Conservation (phyloP, 73 alveolate genomes). For the Blepharisma japonicum region DNA sequence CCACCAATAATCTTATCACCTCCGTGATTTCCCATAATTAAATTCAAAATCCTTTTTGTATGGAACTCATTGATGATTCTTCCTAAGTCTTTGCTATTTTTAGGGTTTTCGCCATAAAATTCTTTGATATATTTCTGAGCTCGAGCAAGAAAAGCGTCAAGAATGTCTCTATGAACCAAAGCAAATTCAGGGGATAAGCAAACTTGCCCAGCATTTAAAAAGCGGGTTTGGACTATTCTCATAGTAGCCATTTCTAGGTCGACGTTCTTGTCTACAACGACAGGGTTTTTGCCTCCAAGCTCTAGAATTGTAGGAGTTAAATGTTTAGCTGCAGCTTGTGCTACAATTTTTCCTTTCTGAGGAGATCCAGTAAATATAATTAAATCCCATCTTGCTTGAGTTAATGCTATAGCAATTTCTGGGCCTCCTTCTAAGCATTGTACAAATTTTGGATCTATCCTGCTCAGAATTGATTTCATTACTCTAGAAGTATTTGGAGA, state of each 20-base stretch:
- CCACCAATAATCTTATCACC: conserved; percentile 78
- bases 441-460: conserved; percentile 60
- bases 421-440: conserved; percentile 72
- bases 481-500: conserved; percentile 79
- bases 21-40: conserved; percentile 60
- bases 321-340: conserved; percentile 82
- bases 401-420: conserved; percentile 71
- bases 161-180: conserved; percentile 61
- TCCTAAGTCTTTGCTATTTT: conserved; percentile 61
- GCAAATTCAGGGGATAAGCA: conserved; percentile 91
- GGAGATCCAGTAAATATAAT: conserved; percentile 91
- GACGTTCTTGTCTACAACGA: conserved; percentile 81
- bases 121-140: conserved; percentile 47
- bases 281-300: conserved; percentile 92
- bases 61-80: conserved; percentile 70
- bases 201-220: conserved; percentile 80
- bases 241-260: conserved; percentile 73
- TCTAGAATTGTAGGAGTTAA: conserved; percentile 85
- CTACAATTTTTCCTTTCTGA: conserved; percentile 83
- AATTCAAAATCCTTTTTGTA: conserved; percentile 62
- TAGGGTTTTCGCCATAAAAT: conserved; percentile 75
- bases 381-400: conserved; percentile 70
- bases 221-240: conserved; percentile 88
- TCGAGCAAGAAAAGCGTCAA: conserved; percentile 54
- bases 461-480: conserved; percentile 54